Conservation (phyloP, 1,284 basidiomycete genomes). For the Moesziomyces aphidis region DNA sequence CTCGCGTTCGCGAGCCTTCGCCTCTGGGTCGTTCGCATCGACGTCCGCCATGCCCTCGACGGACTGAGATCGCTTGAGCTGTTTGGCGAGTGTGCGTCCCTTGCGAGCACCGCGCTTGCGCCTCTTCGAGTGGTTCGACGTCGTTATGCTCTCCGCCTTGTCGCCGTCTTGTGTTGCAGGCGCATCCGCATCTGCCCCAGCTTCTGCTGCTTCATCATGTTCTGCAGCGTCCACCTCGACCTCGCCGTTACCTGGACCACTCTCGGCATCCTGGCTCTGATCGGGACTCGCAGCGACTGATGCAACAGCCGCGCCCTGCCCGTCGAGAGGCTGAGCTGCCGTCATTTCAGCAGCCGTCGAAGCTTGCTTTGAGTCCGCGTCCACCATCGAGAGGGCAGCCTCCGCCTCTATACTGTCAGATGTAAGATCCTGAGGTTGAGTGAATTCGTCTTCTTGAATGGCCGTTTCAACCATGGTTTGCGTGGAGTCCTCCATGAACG, state of each 20-base stretch:
- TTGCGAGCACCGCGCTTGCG: conserved; percentile 57
- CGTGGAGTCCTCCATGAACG: background rate
- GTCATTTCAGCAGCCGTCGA: too few relatives aligned
- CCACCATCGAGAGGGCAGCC: too few relatives aligned
- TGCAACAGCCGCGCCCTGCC: background rate
- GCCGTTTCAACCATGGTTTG: too few relatives aligned
- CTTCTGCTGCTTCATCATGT: conserved; percentile 7
- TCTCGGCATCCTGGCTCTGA: conserved; percentile 5
- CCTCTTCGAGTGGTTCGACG: conserved; percentile 50
- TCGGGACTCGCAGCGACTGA: background rate
- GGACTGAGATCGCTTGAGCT: conserved; percentile 55
- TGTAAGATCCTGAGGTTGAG: too few relatives aligned
- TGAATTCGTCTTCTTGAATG: too few relatives aligned
- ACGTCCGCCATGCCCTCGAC: conserved; percentile 39
- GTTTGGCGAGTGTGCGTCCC: conserved; percentile 51
- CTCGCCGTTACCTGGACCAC: background rate
- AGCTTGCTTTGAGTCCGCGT: too few relatives aligned
- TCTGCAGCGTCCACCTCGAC: background rate
- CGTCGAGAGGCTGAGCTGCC: background rate
- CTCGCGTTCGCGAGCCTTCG: conserved; percentile 36
- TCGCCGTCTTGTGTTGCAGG: conserved; percentile 6
- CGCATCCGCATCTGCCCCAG: conserved; percentile 5
- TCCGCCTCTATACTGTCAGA: too few relatives aligned
- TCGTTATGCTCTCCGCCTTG: conserved; percentile 30
- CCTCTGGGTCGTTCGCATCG: conserved; percentile 26